phyloP scores from a whole-genome alignment of 305 asterid genomes.

The Withania somnifera region DNA sequence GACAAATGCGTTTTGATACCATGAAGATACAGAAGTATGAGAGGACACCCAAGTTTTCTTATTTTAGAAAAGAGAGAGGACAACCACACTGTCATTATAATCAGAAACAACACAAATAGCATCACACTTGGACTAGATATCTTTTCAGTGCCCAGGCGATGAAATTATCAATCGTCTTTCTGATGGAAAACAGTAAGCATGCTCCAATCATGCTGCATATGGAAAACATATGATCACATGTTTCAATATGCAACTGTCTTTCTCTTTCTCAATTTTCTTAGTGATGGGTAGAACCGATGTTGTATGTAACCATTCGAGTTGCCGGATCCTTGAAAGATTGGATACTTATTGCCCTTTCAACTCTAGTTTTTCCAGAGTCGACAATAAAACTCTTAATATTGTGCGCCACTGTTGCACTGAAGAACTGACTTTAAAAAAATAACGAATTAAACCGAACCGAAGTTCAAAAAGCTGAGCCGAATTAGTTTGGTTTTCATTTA shows the following conservation, averaged over 20 bases:
- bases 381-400: conserved; percentile 66
- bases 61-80: conserved; percentile 6
- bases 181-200: conserved; percentile 83
- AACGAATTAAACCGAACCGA: too few relatives aligned
- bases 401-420: too few relatives aligned
- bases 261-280: conserved; percentile 92
- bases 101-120: conserved; percentile 15
- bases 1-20: not conserved
- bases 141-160: conserved; percentile 39
- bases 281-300: conserved; percentile 98
- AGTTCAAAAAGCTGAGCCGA: too few relatives aligned
- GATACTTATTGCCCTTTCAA: conserved; percentile 95
- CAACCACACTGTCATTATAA: conserved; percentile 12
- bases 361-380: conserved; percentile 89
- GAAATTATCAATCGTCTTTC: conserved; percentile 80
- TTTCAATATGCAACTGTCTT: conserved; percentile 55
- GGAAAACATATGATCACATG: not conserved
- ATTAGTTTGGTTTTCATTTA: too few relatives aligned
- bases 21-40: conserved; percentile 12
- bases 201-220: too few relatives aligned
- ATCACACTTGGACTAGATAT: conserved; percentile 25
- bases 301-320: conserved; percentile 89
- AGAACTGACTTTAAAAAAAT: too few relatives aligned
- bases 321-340: conserved; percentile 98
- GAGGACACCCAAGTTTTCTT: conserved; percentile 2